Conservation (phyloP, 768 basidiomycete species). For the Trametes cubensis region DNA sequence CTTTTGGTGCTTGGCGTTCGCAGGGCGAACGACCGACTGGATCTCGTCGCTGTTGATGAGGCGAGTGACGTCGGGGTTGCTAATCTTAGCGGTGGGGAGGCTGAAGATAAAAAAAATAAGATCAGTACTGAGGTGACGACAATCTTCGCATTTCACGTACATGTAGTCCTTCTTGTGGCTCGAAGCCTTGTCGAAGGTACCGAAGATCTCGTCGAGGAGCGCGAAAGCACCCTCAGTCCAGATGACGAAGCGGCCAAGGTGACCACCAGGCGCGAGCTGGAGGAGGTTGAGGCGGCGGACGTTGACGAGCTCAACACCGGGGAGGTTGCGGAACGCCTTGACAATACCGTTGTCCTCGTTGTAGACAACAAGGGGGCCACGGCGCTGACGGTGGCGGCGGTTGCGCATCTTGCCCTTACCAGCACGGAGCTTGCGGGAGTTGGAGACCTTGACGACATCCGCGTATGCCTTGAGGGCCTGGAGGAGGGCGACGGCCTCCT, state of each 20-base stretch:
- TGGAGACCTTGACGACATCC: constrained; percentile 96
- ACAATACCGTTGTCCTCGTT: constrained; percentile 97
- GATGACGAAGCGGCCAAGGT: constrained; percentile 98
- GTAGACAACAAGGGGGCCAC: constrained; percentile 96
- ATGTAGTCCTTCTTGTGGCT: constrained; percentile 87
- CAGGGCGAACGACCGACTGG: constrained; percentile 93
- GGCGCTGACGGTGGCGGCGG: constrained; percentile 94
- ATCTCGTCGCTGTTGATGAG: constrained; percentile 99
- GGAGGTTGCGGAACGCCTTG: constrained; percentile 98
- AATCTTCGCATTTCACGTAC: constrained; percentile 45
- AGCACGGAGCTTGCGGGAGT: constrained; percentile 94
- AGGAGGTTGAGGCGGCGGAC: constrained; percentile 95
- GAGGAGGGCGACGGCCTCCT: constrained; percentile 92
- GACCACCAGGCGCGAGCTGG: constrained; percentile 98
- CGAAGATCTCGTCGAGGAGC: constrained; percentile 93
- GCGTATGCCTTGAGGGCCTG: constrained; percentile 86
- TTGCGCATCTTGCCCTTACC: constrained; percentile 98
- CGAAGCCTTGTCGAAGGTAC: constrained; percentile 90
- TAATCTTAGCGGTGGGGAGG: constrained; percentile 94
- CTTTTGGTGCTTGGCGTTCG: constrained; percentile 81
- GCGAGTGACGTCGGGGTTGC: constrained; percentile 95
- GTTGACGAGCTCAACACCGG: constrained; percentile 96
- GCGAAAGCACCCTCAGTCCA: constrained; percentile 97
- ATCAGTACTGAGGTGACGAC: neutral
- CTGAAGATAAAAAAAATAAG: constrained; percentile 41